Evolutionary conservation across 2,329 filamentous ascomycete genomes (phyloP).

Genomic region (Diplodia scrobiculata): DNA sequence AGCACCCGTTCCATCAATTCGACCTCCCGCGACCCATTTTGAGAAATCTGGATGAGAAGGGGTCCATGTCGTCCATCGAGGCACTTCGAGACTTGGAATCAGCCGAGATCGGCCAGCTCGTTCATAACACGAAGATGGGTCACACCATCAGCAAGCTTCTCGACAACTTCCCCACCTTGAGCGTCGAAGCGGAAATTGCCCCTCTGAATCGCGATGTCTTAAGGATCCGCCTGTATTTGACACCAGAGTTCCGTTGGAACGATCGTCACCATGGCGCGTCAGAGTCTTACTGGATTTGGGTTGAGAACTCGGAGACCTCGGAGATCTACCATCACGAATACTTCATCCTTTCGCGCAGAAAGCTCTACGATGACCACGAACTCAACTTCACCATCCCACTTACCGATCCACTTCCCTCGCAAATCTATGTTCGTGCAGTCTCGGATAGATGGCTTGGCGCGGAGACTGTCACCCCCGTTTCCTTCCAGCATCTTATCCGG

Average conservation of each 20-base stretch:
- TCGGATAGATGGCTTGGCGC: slow-evolving; percentile 96
- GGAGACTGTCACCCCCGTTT: slow-evolving; percentile 91
- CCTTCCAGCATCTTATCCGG: slow-evolving; percentile 95
- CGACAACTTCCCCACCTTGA: slow-evolving; percentile 88
- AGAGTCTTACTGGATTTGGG: slow-evolving; percentile 98
- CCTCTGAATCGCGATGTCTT: slow-evolving; percentile 93
- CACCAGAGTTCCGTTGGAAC: slow-evolving; percentile 92
- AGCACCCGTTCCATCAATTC: slow-evolving; percentile 94
- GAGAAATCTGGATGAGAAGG: slow-evolving; percentile 80
- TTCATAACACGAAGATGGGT: slow-evolving; percentile 89
- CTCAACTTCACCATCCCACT: slow-evolving; percentile 96
- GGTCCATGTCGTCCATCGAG: slow-evolving; percentile 72
- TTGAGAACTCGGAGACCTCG: slow-evolving; percentile 95
- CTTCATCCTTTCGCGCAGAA: slow-evolving; percentile 87
- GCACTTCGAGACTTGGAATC: slow-evolving; percentile 88
- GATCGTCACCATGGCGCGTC: slow-evolving; percentile 90
- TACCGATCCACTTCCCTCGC: slow-evolving; percentile 86
- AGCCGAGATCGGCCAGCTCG: slow-evolving; percentile 83
- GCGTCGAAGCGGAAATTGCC: slow-evolving; percentile 90
- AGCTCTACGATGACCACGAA: slow-evolving; percentile 94
- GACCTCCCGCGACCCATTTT: slow-evolving; percentile 83
- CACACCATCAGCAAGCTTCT: slow-evolving; percentile 77
- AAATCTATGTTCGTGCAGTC: slow-evolving; percentile 93
- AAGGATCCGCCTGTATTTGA: slow-evolving; percentile 82
- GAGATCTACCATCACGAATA: slow-evolving; percentile 98